These are phyloP conservation scores for Pichia nanzhaoensis DNA, from an alignment of 805 yeast genomes.

Conservation along the genomic window DNA sequence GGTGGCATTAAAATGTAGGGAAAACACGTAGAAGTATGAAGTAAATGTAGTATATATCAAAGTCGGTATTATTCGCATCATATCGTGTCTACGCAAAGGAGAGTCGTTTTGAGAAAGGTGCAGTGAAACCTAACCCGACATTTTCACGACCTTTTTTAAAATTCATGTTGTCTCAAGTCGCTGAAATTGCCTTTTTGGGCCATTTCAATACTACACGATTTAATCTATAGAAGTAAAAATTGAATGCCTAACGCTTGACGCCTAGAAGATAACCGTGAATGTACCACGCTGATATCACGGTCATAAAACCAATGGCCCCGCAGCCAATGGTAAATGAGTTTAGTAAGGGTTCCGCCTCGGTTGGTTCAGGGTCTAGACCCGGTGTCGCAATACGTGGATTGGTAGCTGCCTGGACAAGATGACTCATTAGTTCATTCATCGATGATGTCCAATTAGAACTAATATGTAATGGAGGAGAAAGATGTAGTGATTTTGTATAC, in stretches of 20 bases:
- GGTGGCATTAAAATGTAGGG: conserved; percentile 29
- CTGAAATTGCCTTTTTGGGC: conserved; percentile 1
- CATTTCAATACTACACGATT: neutral
- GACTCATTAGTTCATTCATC: conserved; percentile 75
- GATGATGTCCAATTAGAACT: conserved; percentile 89
- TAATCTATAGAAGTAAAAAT: neutral
- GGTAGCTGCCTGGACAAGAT: conserved; percentile 82
- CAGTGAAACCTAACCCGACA: too few species aligned
- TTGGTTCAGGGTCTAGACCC: conserved; percentile 59
- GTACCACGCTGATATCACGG: conserved; percentile 57
- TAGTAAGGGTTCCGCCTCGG: conserved; percentile 36
- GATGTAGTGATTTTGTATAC: conserved; percentile 55
- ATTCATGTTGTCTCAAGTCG: neutral
- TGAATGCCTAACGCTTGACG: neutral
- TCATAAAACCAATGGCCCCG: conserved; percentile 62
- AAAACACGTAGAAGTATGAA: conserved; percentile 42
- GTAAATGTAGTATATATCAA: conserved; percentile 27
- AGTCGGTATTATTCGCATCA: conserved; percentile 11
- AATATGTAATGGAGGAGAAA: conserved; percentile 84
- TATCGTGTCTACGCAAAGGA: neutral
- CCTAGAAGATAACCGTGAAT: conserved; percentile 40
- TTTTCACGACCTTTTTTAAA: neutral
- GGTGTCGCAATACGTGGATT: conserved; percentile 75
- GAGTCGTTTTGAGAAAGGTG: too few species aligned
- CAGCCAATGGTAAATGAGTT: conserved; percentile 57